Percentiles rank a stretch among this genome's conserved stretches.
Evolutionary conservation across 805 yeast species (phyloP).

Genomic region (Myxozyma melibiosi): DNA sequence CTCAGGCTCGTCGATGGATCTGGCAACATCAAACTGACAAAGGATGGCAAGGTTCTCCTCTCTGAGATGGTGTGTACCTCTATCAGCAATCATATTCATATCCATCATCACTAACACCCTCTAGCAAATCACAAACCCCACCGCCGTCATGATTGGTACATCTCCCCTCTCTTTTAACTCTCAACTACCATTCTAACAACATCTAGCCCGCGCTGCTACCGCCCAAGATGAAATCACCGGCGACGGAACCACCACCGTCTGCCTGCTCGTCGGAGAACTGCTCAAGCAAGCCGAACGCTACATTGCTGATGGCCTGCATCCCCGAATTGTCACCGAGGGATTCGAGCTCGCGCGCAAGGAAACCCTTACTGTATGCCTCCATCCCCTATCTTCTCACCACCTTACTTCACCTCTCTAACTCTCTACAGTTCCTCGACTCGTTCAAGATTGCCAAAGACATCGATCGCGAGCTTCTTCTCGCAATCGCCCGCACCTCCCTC

Average conservation of each 20-base stretch:
- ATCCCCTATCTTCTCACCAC: background rate
- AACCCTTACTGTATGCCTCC: constrained; percentile 46
- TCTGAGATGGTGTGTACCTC: constrained; percentile 70
- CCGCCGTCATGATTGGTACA: constrained; percentile 72
- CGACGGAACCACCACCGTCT: constrained; percentile 97
- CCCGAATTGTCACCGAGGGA: constrained; percentile 91
- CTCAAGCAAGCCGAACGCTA: constrained; percentile 92
- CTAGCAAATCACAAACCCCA: constrained; percentile 82
- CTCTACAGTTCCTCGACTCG: constrained; percentile 56
- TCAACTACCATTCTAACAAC: background rate
- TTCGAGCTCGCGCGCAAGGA: constrained; percentile 86
- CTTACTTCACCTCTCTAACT: constrained; percentile 20
- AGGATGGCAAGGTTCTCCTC: constrained; percentile 92
- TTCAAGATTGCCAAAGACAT: constrained; percentile 61
- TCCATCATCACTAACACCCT: background rate
- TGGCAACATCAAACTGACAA: constrained; percentile 91
- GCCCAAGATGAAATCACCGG: constrained; percentile 99
- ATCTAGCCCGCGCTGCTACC: constrained; percentile 87
- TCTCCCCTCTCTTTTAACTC: background rate
- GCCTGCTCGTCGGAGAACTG: constrained; percentile 89
- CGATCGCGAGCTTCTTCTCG: constrained; percentile 85
- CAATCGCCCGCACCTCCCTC: constrained; percentile 88
- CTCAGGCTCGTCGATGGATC: constrained; percentile 82
- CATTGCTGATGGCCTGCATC: constrained; percentile 92
- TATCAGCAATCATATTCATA: background rate